Conservation (phyloP, 495 filamentous ascomycete genomes). For the Pyronema omphalodes region DNA sequence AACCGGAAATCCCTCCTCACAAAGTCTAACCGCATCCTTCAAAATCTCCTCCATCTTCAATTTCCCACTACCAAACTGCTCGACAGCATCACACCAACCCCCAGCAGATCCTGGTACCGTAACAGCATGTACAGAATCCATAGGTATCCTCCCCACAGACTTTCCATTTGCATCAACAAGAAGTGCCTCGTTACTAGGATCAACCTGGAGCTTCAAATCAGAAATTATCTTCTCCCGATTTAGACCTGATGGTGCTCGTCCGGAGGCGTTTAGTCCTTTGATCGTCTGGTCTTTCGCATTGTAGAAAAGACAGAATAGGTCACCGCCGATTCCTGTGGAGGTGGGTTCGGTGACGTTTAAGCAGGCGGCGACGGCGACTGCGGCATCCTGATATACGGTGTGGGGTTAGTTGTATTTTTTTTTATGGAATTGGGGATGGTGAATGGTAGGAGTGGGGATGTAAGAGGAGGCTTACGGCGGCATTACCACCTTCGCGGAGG, state of each 20-base stretch:
- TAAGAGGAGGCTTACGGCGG: slow-evolving; percentile 47
- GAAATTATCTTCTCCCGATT: slow-evolving; percentile 51
- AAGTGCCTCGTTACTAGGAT: slow-evolving; percentile 30
- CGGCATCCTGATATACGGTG: slow-evolving; percentile 70
- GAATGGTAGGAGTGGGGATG: not conserved
- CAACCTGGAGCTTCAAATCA: slow-evolving; percentile 48
- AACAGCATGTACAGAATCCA: slow-evolving; percentile 57
- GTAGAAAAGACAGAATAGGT: slow-evolving; percentile 96
- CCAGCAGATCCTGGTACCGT: slow-evolving; percentile 83
- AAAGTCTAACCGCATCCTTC: slow-evolving; percentile 65
- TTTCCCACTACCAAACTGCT: slow-evolving; percentile 80
- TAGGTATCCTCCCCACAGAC: slow-evolving; percentile 37
- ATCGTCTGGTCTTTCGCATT: slow-evolving; percentile 63
- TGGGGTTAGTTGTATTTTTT: slow-evolving; percentile 2
- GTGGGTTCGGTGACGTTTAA: slow-evolving; percentile 87
- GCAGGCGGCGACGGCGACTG: slow-evolving; percentile 74
- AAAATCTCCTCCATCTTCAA: slow-evolving; percentile 61
- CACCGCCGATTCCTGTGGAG: slow-evolving; percentile 90
- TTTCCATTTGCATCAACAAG: not conserved
- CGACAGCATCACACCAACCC: slow-evolving; percentile 84
- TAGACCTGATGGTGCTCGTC: slow-evolving; percentile 50
- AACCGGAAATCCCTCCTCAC: slow-evolving; percentile 78
- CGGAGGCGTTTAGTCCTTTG: slow-evolving; percentile 77
- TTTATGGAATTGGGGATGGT: not conserved
- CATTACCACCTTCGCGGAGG: slow-evolving; percentile 75